These are phyloP conservation scores for Ustilago trichophora DNA, from an alignment of 1,284 basidiomycete species.

Conservation along the genomic window DNA sequence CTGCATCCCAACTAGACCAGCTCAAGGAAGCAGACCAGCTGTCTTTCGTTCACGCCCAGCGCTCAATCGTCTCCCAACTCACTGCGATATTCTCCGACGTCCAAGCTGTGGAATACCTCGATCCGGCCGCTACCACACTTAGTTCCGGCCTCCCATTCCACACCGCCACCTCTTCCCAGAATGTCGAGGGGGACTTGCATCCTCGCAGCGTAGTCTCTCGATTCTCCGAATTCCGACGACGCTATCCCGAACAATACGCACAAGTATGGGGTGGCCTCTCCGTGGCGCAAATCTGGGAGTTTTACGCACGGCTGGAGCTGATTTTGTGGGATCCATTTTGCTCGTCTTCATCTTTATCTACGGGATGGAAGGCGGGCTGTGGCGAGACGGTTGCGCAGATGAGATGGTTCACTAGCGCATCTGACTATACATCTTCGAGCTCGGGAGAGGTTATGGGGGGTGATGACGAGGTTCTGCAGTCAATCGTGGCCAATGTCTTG, in stretches of 20 bases:
- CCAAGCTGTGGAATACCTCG: slow-evolving; percentile 55
- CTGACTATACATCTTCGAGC: no score
- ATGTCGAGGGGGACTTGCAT: slow-evolving; percentile 22
- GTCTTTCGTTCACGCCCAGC: slow-evolving; percentile 33
- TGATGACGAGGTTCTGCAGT: no score
- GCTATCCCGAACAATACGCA: slow-evolving; percentile 54
- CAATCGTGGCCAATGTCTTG: no score
- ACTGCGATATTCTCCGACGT: slow-evolving; percentile 43
- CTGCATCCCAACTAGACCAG: no score
- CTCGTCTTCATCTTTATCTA: not conserved
- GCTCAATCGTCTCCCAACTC: slow-evolving; percentile 9
- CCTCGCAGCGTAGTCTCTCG: slow-evolving; percentile 50
- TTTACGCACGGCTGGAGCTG: slow-evolving; percentile 55
- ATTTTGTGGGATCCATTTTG: slow-evolving; percentile 43
- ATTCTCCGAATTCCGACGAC: slow-evolving; percentile 50
- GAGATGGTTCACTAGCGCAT: no score
- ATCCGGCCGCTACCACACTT: slow-evolving; percentile 24
- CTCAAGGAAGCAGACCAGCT: slow-evolving; percentile 24
- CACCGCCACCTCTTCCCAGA: not conserved
- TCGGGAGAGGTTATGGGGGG: no score
- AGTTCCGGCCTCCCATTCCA: no score
- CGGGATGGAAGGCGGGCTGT: slow-evolving; percentile 4
- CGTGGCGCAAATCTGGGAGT: slow-evolving; percentile 59
- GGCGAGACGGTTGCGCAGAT: no score
- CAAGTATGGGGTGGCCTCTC: slow-evolving; percentile 62